A percentile compares a stretch with the other conserved stretches of the same genome.
These are phyloP conservation scores for Teratosphaeria viscida DNA, from an alignment of 2,329 filamentous ascomycete species.

Conservation along the genomic window DNA sequence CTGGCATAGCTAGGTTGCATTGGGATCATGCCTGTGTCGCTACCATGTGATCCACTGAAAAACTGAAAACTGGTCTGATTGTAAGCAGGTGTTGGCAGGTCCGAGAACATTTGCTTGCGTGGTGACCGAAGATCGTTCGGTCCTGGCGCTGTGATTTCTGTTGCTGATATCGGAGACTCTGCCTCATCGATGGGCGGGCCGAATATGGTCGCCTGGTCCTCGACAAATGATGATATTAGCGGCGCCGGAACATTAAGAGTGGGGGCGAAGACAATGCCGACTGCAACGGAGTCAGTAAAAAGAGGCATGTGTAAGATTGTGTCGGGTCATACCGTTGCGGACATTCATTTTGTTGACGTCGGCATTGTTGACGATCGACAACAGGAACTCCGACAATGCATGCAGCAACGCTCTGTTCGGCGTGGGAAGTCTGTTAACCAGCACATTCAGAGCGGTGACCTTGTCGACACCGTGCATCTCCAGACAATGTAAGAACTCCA, in stretches of 20 bases:
- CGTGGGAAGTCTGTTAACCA: slow-evolving; percentile 69
- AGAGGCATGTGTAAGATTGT: not conserved
- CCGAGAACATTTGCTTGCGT: slow-evolving; percentile 54
- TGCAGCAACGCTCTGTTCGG: slow-evolving; percentile 73
- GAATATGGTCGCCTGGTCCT: slow-evolving; percentile 82
- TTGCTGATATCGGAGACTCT: slow-evolving; percentile 27
- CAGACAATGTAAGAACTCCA: slow-evolving; percentile 63
- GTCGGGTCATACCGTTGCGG: slow-evolving; percentile 49
- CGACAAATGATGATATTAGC: slow-evolving; percentile 86
- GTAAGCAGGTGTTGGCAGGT: slow-evolving; percentile 55
- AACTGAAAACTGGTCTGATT: slow-evolving; percentile 40
- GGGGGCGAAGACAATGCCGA: slow-evolving; percentile 95
- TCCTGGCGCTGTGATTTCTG: slow-evolving; percentile 8
- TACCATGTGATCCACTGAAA: slow-evolving; percentile 2
- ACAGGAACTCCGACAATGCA: slow-evolving; percentile 78
- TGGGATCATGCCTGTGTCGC: slow-evolving; percentile 24
- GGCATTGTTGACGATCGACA: slow-evolving; percentile 83
- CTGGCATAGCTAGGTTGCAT: slow-evolving; percentile 21
- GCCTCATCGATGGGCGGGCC: slow-evolving; percentile 53
- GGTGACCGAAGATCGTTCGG: slow-evolving; percentile 54
- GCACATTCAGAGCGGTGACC: slow-evolving; percentile 60
- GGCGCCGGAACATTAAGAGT: slow-evolving; percentile 93
- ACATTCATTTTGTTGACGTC: slow-evolving; percentile 97
- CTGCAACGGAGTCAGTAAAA: slow-evolving; percentile 25
- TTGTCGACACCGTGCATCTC: slow-evolving; percentile 70